Evolutionary conservation across 352 stramenopile species (phyloP), one percentile per base, ranked within the genome.

Genomic region (Pythium graminicola): DNA sequence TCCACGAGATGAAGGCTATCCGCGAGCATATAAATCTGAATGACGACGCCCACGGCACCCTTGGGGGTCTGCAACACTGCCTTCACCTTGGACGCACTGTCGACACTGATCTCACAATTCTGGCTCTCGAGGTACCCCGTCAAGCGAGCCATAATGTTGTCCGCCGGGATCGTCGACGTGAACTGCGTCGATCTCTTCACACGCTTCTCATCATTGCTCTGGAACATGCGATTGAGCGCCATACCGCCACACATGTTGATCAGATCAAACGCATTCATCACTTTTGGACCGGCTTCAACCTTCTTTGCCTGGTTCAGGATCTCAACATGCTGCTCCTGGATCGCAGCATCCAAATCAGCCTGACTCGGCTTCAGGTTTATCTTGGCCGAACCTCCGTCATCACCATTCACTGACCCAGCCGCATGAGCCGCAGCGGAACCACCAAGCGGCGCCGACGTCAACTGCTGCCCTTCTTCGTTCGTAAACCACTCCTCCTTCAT

Each of bases 241-340:
- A 93, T 90, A 42, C 87, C 87, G 26, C 83, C 88, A 70, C 85
- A 95, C 80, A 95, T 92, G 67, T 93, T 95, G 74, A 96, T 93
- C 54, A 96, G 58, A 38, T 96, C 87, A 49, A 96, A 96, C 23
- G 86, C 86, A 60, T 96, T 96, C 79, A 96, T 85, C 50, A 90
- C 74, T 64, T 94, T 95, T 26, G 86, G 65, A 1, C 73, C 76
- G 14, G 64, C 65, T 44, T 85, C 75, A 52, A 61, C 69, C 69
- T 89, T 88, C 62, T 85, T 86, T 26, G 57, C 64, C 23, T 67
- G 19, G 31, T 32, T 57, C 58, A 81, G 78, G 39, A 85, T 64
- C 44, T 88, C 78, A 49, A 91, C 82, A 44, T 85, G 64, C 65
- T 93, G 79, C 58, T 93, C 80, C 48, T 81, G 42, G 31, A 93